Evolutionary conservation across 1,284 basidiomycete species (phyloP).

Genomic region (Crepidotus sp.): DNA sequence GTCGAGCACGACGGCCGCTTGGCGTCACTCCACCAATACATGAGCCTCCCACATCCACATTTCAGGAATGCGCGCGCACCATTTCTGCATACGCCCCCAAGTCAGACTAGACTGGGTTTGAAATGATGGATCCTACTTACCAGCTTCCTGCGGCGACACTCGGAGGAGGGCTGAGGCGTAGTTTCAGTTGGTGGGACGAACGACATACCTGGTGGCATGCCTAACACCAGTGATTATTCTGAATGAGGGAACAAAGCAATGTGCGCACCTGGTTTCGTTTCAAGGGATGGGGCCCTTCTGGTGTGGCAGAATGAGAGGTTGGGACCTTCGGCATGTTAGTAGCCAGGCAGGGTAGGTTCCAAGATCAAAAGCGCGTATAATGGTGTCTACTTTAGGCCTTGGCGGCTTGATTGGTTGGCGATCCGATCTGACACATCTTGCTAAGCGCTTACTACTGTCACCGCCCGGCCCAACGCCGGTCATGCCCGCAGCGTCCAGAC

Average conservation of each 20-base stretch:
- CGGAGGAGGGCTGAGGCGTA: slow-evolving; percentile 26
- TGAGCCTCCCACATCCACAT: neutral
- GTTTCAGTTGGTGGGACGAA: slow-evolving; percentile 17
- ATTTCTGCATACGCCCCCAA: slow-evolving; percentile 41
- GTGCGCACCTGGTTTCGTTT: slow-evolving; percentile 49
- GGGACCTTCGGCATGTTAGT: slow-evolving; percentile 9
- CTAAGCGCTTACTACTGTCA: no score
- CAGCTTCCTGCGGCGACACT: slow-evolving; percentile 66
- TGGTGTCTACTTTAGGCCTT: neutral
- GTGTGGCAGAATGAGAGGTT: slow-evolving; percentile 17
- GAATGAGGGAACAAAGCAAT: slow-evolving; percentile 3
- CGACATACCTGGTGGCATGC: slow-evolving; percentile 41
- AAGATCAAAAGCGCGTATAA: neutral
- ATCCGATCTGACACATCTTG: neutral
- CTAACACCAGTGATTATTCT: slow-evolving; percentile 21
- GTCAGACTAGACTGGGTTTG: slow-evolving; percentile 13
- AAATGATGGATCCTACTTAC: slow-evolving; percentile 31
- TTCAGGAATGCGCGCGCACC: slow-evolving; percentile 30
- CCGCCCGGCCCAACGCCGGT: no score
- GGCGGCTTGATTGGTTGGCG: neutral
- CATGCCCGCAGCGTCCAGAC: neutral
- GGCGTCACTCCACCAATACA: slow-evolving; percentile 45
- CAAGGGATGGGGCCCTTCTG: slow-evolving; percentile 39
- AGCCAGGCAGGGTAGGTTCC: neutral
- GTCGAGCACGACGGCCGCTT: slow-evolving; percentile 56